Evolutionary conservation across 2,329 filamentous ascomycete species (phyloP).

Genomic region (Leptographium wingfieldii): DNA sequence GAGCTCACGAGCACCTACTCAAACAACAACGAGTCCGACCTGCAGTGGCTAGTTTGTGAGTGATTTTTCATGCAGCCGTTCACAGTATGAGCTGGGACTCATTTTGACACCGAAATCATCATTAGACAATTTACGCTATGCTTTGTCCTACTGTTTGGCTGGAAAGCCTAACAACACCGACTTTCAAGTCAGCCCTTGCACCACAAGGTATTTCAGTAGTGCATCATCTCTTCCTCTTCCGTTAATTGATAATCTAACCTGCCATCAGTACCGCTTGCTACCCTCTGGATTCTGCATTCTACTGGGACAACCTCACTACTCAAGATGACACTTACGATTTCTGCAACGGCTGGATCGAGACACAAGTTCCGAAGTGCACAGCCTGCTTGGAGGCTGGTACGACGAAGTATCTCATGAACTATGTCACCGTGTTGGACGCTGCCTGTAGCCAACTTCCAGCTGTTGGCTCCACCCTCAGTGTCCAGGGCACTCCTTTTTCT

Average conservation of each 20-base stretch:
- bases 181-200: constrained; percentile 31
- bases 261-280: constrained; percentile 38
- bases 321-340: constrained; percentile 36
- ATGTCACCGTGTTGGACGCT: constrained; percentile 38
- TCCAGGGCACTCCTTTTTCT: constrained; percentile 42
- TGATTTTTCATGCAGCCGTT: constrained; percentile 2
- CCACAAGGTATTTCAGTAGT: constrained; percentile 32
- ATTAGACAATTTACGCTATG: constrained; percentile 45
- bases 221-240: not conserved
- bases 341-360: constrained; percentile 35
- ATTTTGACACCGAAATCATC: not conserved
- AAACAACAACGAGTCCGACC: constrained; percentile 30
- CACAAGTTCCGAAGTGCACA: constrained; percentile 29
- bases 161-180: constrained; percentile 31
- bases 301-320: constrained; percentile 35
- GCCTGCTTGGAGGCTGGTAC: constrained; percentile 31
- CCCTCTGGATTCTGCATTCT: constrained; percentile 31
- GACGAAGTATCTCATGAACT: constrained; percentile 37
- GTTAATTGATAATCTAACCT: not conserved
- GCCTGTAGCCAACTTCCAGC: constrained; percentile 41
- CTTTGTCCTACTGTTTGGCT: constrained; percentile 42
- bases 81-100: too few relatives aligned
- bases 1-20: constrained; percentile 36
- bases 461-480: constrained; percentile 32
- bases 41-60: constrained; percentile 43